phyloP scores from a whole-genome alignment of 2,329 filamentous ascomycete species.

The Penicillium sclerotiorum region DNA sequence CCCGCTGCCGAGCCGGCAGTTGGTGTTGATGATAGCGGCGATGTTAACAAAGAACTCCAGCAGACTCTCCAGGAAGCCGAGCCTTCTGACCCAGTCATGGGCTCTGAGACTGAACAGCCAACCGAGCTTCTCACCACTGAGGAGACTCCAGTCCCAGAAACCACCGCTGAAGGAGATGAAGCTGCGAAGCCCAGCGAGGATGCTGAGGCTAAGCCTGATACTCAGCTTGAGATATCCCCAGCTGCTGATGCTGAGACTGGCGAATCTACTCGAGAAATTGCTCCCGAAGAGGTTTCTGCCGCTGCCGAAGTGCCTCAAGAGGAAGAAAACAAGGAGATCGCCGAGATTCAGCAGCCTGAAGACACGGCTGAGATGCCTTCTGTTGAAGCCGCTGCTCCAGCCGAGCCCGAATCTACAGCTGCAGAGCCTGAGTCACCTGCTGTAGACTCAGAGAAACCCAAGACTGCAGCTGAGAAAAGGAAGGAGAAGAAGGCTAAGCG shows the following conservation, averaged over 20 bases:
- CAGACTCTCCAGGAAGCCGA: not conserved
- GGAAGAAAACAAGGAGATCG: not conserved
- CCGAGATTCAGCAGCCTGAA: conserved; percentile 1
- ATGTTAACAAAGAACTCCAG: conserved; percentile 5
- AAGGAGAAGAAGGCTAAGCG: conserved; percentile 47
- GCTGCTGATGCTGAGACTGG: not conserved
- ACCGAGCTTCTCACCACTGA: conserved; percentile 2
- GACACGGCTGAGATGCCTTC: not conserved
- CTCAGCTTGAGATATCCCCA: not conserved
- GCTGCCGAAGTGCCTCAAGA: conserved; percentile 1
- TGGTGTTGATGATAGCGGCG: not conserved
- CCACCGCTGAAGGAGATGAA: not conserved
- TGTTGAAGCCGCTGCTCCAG: not conserved
- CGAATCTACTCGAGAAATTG: not conserved
- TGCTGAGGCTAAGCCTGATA: not conserved
- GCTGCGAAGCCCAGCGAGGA: not conserved
- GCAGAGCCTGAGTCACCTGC: not conserved
- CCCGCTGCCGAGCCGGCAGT: not conserved
- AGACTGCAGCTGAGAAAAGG: conserved; percentile 33
- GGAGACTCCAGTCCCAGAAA: not conserved
- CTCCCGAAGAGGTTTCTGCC: not conserved
- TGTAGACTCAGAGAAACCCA: conserved; percentile 7
- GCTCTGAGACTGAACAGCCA: not conserved
- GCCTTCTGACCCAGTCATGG: not conserved
- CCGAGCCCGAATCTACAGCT: not conserved